These are phyloP conservation scores for Emergomyces africanus DNA, from an alignment of 2,329 filamentous ascomycete genomes.

Conservation along the genomic window DNA sequence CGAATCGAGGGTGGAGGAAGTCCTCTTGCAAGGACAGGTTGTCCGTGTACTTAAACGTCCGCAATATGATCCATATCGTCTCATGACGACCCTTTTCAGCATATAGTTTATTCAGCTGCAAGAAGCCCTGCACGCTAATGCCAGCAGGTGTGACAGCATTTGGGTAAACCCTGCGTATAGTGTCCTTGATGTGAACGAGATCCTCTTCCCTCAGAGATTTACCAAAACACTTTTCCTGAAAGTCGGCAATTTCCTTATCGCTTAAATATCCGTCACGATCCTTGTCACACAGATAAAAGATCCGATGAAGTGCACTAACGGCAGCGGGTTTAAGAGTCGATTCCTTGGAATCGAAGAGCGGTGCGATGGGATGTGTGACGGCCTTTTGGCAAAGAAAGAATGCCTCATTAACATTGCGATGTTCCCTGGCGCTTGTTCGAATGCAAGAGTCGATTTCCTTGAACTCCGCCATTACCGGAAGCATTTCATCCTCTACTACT, in stretches of 20 bases:
- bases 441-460: slow-evolving; percentile 99
- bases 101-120: slow-evolving; percentile 89
- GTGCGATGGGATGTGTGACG: slow-evolving; percentile 91
- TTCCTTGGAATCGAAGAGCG: slow-evolving; percentile 94
- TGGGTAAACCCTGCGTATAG: slow-evolving; percentile 58
- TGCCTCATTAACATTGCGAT: slow-evolving; percentile 87
- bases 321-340: slow-evolving; percentile 75
- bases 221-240: slow-evolving; percentile 85
- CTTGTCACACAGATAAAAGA: slow-evolving; percentile 94
- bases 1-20: slow-evolving; percentile 86
- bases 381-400: slow-evolving; percentile 98
- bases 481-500: slow-evolving; percentile 91
- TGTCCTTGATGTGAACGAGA: slow-evolving; percentile 79
- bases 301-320: slow-evolving; percentile 69
- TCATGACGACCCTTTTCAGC: slow-evolving; percentile 96
- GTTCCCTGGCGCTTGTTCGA: slow-evolving; percentile 78
- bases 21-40: slow-evolving; percentile 82
- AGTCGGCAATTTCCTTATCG: slow-evolving; percentile 79
- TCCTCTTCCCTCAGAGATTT: slow-evolving; percentile 72
- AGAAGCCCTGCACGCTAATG: slow-evolving; percentile 70
- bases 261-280: slow-evolving; percentile 90
- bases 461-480: slow-evolving; percentile 96
- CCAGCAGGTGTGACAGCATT: slow-evolving; percentile 53
- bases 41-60: slow-evolving; percentile 93
- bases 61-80: slow-evolving; percentile 93